A percentile compares a stretch with the other conserved stretches of the same genome.
Conservation (phyloP, 2,329 filamentous ascomycete species). For the Trichoderma sp. region DNA sequence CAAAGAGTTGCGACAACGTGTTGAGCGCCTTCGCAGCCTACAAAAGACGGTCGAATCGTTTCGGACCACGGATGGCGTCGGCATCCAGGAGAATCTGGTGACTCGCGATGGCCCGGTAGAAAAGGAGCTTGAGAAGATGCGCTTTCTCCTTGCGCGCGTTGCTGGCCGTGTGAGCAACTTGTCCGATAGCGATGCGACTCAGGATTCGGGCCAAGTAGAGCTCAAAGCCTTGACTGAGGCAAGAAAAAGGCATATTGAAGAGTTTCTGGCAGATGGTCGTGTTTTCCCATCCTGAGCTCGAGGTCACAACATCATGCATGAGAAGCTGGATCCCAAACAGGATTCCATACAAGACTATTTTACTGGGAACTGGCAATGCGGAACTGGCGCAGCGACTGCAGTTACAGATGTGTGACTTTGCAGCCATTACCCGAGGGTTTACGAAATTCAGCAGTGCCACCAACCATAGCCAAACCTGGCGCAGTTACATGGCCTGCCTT, state of each 20-base stretch:
- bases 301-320: not conserved
- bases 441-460: not conserved
- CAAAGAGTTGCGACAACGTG: slow-evolving; percentile 39
- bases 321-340: not conserved
- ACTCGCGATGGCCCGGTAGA: slow-evolving; percentile 66
- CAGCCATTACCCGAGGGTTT: not conserved
- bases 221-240: slow-evolving; percentile 41
- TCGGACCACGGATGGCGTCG: slow-evolving; percentile 32
- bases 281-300: slow-evolving; percentile 26
- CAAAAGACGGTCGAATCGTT: slow-evolving; percentile 51
- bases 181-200: slow-evolving; percentile 28
- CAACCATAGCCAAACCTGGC: not conserved
- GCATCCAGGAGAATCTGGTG: slow-evolving; percentile 66
- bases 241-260: slow-evolving; percentile 46
- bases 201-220: slow-evolving; percentile 25
- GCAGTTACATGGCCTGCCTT: not conserved
- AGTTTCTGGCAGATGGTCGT: slow-evolving; percentile 38
- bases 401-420: not conserved
- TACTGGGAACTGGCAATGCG: not conserved
- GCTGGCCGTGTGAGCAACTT: slow-evolving; percentile 52
- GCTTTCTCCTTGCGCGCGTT: slow-evolving; percentile 62
- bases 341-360: not conserved
- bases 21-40: slow-evolving; percentile 52
- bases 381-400: not conserved
- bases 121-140: slow-evolving; percentile 66